Evolutionary conservation across 2,329 filamentous ascomycete genomes (phyloP).

Genomic region (Trichoderma semiorbis): DNA sequence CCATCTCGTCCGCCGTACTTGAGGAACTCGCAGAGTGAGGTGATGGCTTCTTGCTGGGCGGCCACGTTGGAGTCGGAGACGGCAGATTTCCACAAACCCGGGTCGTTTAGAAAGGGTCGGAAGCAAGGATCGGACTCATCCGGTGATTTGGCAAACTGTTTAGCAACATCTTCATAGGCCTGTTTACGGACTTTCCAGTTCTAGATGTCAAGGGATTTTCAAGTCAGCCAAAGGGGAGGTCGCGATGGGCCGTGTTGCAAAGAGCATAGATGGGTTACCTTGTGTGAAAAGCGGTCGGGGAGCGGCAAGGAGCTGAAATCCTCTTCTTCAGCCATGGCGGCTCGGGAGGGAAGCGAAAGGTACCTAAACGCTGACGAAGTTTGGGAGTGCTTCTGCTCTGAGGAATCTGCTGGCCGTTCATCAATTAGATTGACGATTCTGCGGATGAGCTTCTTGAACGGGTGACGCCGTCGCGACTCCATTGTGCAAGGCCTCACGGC

Average conservation of each 20-base stretch:
- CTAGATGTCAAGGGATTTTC: constrained; percentile 36
- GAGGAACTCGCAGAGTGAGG: constrained; percentile 83
- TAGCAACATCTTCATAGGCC: constrained; percentile 88
- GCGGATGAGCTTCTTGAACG: constrained; percentile 32
- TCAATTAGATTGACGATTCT: constrained; percentile 28
- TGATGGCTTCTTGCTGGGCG: constrained; percentile 89
- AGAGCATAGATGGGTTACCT: constrained; percentile 48
- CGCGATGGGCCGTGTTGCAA: not conserved
- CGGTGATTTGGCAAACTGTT: constrained; percentile 78
- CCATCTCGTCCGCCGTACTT: constrained; percentile 83
- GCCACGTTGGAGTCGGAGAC: constrained; percentile 95
- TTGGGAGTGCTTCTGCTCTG: constrained; percentile 21
- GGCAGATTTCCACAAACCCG: constrained; percentile 84
- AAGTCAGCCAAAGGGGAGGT: not conserved
- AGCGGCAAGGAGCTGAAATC: constrained; percentile 78
- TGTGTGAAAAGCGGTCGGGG: constrained; percentile 78
- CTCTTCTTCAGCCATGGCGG: constrained; percentile 77
- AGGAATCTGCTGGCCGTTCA: constrained; percentile 11
- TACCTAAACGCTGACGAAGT: constrained; percentile 6
- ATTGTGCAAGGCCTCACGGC: constrained; percentile 22
- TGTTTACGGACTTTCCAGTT: constrained; percentile 96
- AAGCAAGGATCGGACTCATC: constrained; percentile 85
- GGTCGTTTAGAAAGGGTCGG: constrained; percentile 79
- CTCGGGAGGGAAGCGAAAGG: constrained; percentile 20
- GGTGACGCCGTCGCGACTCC: constrained; percentile 24